Conservation (phyloP, 768 basidiomycete genomes). For the Leccinum pellstonianum region DNA sequence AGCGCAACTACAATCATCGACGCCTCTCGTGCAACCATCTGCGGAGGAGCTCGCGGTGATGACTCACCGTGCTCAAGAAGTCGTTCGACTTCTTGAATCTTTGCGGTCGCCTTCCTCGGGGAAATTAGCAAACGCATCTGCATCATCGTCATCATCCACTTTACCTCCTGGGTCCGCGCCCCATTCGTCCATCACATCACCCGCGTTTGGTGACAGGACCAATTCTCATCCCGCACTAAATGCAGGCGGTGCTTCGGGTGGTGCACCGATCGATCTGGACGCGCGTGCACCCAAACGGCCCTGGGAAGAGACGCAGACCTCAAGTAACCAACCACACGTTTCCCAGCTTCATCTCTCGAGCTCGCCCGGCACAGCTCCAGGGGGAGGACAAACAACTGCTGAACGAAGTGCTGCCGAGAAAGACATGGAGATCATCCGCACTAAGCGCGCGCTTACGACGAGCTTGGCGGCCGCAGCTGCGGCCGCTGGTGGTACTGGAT, state of each 20-base stretch:
- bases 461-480: conserved; percentile 52
- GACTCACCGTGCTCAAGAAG: conserved; percentile 61
- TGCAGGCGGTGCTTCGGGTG: conserved; percentile 21
- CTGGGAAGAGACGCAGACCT: conserved; percentile 60
- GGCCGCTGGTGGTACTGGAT: conserved; percentile 34
- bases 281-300: conserved; percentile 68
- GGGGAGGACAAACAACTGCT: conserved; percentile 32
- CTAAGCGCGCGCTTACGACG: conserved; percentile 71
- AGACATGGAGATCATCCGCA: conserved; percentile 83
- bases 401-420: conserved; percentile 68
- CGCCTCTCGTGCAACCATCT: conserved; percentile 51
- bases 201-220: conserved; percentile 22
- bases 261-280: conserved; percentile 28
- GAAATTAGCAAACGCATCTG: conserved; percentile 19
- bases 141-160: conserved; percentile 15
- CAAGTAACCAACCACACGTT: conserved; percentile 20
- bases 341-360: conserved; percentile 27
- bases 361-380: conserved; percentile 14
- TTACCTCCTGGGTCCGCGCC: conserved; percentile 8
- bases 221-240: conserved; percentile 32
- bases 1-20: conserved; percentile 41
- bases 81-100: conserved; percentile 64
- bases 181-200: conserved; percentile 19
- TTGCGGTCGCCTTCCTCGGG: conserved; percentile 23
- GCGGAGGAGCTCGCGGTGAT: conserved; percentile 65